Evolutionary conservation across 768 basidiomycete genomes (phyloP).

Genomic region (Dioszegia hungarica): DNA sequence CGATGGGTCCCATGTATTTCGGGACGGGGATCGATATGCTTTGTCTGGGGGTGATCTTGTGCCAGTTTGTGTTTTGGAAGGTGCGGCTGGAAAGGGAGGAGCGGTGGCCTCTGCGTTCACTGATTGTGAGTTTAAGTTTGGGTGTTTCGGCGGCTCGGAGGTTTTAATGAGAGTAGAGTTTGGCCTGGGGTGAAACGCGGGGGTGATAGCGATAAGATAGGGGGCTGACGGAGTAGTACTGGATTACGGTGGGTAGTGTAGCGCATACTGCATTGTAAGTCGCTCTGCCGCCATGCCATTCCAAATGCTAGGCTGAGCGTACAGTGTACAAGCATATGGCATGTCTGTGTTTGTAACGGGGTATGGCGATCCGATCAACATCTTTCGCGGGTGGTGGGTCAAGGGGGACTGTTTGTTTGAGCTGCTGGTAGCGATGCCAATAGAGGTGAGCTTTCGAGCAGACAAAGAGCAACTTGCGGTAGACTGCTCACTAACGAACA

Average conservation of each 20-base stretch:
- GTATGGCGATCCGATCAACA: not conserved
- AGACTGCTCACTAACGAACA: not conserved
- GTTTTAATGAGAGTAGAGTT: no score
- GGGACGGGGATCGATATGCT: not conserved
- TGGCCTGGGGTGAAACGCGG: no score
- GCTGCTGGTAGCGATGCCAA: not conserved
- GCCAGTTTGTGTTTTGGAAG: not conserved
- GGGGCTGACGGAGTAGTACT: not conserved
- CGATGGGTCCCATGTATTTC: not conserved
- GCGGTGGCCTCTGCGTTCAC: not conserved
- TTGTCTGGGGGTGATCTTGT: not conserved
- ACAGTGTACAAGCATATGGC: not conserved
- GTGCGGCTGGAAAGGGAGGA: not conserved
- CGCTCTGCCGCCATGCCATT: no score
- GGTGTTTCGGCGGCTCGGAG: not conserved
- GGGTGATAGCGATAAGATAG: no score
- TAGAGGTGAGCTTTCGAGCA: constrained; percentile 4
- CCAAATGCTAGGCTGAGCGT: not conserved
- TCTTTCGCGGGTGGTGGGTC: not conserved
- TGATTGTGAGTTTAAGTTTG: not conserved
- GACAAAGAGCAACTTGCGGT: no score
- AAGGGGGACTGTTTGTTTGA: not conserved
- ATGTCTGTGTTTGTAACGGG: not conserved
- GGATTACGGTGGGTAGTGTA: not conserved
- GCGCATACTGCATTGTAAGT: not conserved